Evolutionary conservation across 1,284 basidiomycete species (phyloP), one percentile per base, ranked within the genome.

Genomic region (Filobasidium uniguttulatum): DNA sequence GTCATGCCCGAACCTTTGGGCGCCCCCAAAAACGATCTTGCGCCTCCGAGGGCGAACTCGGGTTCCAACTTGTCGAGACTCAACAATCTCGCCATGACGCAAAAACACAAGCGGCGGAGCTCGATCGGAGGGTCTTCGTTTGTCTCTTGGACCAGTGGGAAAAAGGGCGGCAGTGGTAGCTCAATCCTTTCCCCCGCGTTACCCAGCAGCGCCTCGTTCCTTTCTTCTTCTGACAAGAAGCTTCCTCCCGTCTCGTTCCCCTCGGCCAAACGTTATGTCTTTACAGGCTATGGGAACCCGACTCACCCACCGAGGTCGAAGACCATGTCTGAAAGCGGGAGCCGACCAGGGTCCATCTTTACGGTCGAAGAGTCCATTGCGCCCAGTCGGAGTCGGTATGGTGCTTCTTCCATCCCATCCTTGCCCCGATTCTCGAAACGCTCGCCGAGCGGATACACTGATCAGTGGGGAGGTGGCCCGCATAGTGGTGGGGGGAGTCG

Each of bases 1-100:
- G 56, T 68, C 54, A 68, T 70, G 66, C 68, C 68, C 0, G 64
- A 66, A 52, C 67, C 67, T 1, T 57, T 69, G 14, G 62, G 62
- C 1, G 49, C 58, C 9, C 48, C 56, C 5, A 43, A 49, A 23
- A 49, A 56, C 9, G 31, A 37, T 17, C 23, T 23, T 14, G n/a
- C 49, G 1, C 29, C 49, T 12, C 33, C 48, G 4, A 48, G 44
- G 2, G 55, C 54, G 25, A 40, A 54, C 29, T 3, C 29, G 4
- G n/a, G n/a, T n/a, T n/a, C n/a, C n/a, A n/a, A n/a, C n/a, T n/a
- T n/a, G n/a, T n/a, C n/a, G n/a, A n/a, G n/a, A n/a, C n/a, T n/a
- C n/a, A n/a, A n/a, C n/a, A 19, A 23, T 8, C 40, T 19, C 3
- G 4, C 17, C 8, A 48, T 30, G 5, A 22, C 40, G 1, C 55